Conservation (phyloP, 768 basidiomycete species). For the Leccinum truebloodii region DNA sequence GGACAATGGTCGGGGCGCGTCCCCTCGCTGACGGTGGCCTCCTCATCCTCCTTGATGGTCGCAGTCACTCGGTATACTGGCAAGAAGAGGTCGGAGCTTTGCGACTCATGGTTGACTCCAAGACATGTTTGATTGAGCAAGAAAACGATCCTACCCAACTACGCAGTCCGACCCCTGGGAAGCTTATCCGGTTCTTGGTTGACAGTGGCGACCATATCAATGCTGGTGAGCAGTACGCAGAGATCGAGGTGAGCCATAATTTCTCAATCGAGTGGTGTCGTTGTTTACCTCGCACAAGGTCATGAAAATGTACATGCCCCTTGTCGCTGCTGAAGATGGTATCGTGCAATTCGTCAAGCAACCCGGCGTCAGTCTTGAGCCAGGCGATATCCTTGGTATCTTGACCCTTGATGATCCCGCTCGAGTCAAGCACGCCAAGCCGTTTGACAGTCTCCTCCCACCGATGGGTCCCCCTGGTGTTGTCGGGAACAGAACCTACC, state of each 20-base stretch:
- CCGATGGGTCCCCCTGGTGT: constrained; percentile 84
- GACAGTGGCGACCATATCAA: constrained; percentile 98
- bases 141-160: constrained; percentile 99
- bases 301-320: constrained; percentile 99
- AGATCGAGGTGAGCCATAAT: constrained; percentile 78
- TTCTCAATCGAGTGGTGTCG: not conserved
- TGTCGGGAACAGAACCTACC: constrained; percentile 87
- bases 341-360: constrained; percentile 96
- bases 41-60: constrained; percentile 86
- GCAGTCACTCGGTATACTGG: constrained; percentile 98
- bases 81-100: constrained; percentile 95
- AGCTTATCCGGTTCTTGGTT: constrained; percentile 90
- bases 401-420: constrained; percentile 93
- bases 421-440: constrained; percentile 97
- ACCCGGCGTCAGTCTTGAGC: constrained; percentile 93
- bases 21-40: constrained; percentile 95
- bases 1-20: constrained; percentile 89
- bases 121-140: constrained; percentile 98
- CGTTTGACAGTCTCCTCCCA: constrained; percentile 93
- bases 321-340: constrained; percentile 93
- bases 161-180: constrained; percentile 94
- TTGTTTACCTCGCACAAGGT: constrained; percentile 47
- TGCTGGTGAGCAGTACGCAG: constrained; percentile 95
- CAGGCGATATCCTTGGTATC: constrained; percentile 97
- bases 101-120: constrained; percentile 91